Percentiles rank a stretch among this genome's conserved stretches.
Evolutionary conservation across 108 stramenopile genomes (phyloP).

Genomic region (Aureococcus anophagefferens): DNA sequence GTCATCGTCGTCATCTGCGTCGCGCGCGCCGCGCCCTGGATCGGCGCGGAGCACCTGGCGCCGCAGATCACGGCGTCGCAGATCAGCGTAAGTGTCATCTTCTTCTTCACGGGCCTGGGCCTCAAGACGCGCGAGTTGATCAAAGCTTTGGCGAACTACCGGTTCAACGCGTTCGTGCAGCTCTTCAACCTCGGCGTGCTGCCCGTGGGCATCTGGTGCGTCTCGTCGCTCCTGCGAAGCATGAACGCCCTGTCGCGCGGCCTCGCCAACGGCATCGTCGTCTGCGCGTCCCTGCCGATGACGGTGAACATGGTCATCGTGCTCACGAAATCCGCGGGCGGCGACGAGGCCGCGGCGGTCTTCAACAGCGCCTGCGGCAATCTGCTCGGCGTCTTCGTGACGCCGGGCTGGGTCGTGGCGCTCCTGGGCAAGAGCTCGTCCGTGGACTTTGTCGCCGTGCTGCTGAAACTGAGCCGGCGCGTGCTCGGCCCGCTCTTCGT

Average conservation of each 20-base stretch:
- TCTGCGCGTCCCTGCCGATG: slow-evolving; percentile 60
- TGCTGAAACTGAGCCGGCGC: slow-evolving; percentile 43
- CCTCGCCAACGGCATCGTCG: slow-evolving; percentile 66
- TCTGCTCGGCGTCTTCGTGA: slow-evolving; percentile 53
- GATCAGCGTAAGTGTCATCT: slow-evolving; percentile 66
- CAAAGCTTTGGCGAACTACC: slow-evolving; percentile 54
- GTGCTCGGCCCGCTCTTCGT: slow-evolving; percentile 48
- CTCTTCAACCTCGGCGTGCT: slow-evolving; percentile 63
- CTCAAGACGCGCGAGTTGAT: slow-evolving; percentile 67
- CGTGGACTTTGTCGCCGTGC: slow-evolving; percentile 34
- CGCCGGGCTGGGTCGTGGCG: slow-evolving; percentile 42
- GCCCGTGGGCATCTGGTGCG: slow-evolving; percentile 46
- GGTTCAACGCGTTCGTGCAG: slow-evolving; percentile 65
- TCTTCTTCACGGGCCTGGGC: slow-evolving; percentile 25
- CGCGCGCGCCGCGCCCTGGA: slow-evolving; percentile 65
- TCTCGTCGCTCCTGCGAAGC: slow-evolving; percentile 41
- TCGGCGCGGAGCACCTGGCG: slow-evolving; percentile 59
- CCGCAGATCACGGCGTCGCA: slow-evolving; percentile 67
- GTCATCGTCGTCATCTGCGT: slow-evolving; percentile 50
- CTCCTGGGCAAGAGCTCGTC: slow-evolving; percentile 41
- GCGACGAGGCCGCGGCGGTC: slow-evolving; percentile 70
- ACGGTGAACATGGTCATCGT: slow-evolving; percentile 76
- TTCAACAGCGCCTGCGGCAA: slow-evolving; percentile 60
- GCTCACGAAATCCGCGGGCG: slow-evolving; percentile 57
- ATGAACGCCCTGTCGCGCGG: slow-evolving; percentile 31